Percentiles rank a stretch among this genome's conserved stretches.
These are phyloP conservation scores for Penicillium digitatum DNA, from an alignment of 2,329 filamentous ascomycete genomes.

Conservation along the genomic window DNA sequence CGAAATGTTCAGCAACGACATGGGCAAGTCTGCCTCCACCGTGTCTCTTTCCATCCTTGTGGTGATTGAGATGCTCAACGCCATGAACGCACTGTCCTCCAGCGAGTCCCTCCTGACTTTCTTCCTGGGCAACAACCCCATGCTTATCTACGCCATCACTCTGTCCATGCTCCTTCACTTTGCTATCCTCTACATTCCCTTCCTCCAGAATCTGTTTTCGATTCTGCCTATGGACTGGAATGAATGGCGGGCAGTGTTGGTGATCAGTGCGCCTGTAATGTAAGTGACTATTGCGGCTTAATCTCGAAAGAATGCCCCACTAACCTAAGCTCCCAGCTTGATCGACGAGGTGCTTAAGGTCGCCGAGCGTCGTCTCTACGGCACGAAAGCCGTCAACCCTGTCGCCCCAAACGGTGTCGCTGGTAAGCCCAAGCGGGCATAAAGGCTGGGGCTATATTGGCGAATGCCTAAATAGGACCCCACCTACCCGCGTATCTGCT, in stretches of 20 bases:
- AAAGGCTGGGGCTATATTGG: constrained; percentile 12
- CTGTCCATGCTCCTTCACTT: constrained; percentile 95
- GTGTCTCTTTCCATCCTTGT: constrained; percentile 87
- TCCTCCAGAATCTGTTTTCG: constrained; percentile 83
- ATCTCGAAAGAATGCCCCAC: not conserved
- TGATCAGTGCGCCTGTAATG: constrained; percentile 89
- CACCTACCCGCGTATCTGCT: not conserved
- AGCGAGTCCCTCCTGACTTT: constrained; percentile 91
- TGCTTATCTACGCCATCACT: constrained; percentile 89
- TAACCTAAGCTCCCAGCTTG: constrained; percentile 48
- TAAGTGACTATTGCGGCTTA: constrained; percentile 50
- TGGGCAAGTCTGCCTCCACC: constrained; percentile 85
- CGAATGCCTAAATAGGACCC: not conserved
- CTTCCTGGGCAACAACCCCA: constrained; percentile 97
- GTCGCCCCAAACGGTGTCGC: constrained; percentile 28
- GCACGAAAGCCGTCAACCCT: constrained; percentile 17
- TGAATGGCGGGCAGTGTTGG: constrained; percentile 89
- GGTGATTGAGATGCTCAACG: constrained; percentile 99
- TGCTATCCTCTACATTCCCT: constrained; percentile 83
- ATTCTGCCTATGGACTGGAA: constrained; percentile 79
- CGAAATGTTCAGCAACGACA: constrained; percentile 81
- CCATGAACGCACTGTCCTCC: constrained; percentile 94
- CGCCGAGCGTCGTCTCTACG: constrained; percentile 65
- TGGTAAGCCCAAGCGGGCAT: constrained; percentile 38
- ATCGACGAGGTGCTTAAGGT: constrained; percentile 83